Base-by-base conservation (phyloP, 73 alveolate genomes). In the Halteria grandinella region DNA sequence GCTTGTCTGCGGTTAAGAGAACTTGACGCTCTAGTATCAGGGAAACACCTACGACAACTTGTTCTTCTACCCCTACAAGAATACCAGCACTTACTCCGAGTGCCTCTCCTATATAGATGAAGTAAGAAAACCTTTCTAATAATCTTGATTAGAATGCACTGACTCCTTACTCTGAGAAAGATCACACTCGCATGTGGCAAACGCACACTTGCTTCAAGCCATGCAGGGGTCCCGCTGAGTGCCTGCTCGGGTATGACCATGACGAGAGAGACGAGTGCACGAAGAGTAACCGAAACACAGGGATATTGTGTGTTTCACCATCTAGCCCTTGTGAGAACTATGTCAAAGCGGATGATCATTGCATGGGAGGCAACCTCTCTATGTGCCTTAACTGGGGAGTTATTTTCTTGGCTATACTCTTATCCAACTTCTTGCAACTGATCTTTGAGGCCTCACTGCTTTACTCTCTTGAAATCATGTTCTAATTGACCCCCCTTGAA, bases 131-230 rank as follows among this genome's bases (percentile, higher is more conserved):
- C n/a, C 43, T 27, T 24, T 15, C 41, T 39, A 29, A 57, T 39
- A 37, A 62, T 3, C 44, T 15, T 39, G 2, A 39, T 11, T 62
- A 11, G 14, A 55, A 59, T 54, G 36, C 60, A 43, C 48, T 31
- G 81, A 53, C 14, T 11, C 47, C 48, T 8, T 83, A 69, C 69
- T 48, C 89, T 45, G 78, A 17, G 0, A 87, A 64, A 29, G 84
- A 83, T 18, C 87, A 85, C 4, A 70, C 73, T 15, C 51, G 95
- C 28, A 20, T 23, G 50, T 83, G 95, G 88, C 60, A 82, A 36
- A 80, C 83, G 0, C 95, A 88, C 37, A 75, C 95, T 0, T 88
- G 95, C 64, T 88, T 88, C 48, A 34, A 27, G 18, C 53, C 73
- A 8, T 88, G 89, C 70, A 63, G 71, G 36, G 0, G 72, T 2